These are phyloP conservation scores for Cantharellus cinnabarinus DNA, from an alignment of 768 basidiomycete genomes.

Conservation along the genomic window DNA sequence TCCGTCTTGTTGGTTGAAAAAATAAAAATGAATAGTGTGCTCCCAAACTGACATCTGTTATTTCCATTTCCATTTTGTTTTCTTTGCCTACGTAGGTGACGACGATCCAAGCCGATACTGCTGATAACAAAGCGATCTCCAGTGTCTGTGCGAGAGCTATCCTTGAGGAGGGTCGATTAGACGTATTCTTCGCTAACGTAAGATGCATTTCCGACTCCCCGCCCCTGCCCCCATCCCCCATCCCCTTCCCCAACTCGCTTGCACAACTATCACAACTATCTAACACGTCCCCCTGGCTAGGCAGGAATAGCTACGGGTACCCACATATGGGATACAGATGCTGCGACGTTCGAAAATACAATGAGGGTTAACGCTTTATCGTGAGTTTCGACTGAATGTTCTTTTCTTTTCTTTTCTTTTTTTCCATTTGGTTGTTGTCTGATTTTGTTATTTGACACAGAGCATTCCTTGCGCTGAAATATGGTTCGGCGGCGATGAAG, in stretches of 20 bases:
- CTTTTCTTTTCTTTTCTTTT: conserved; percentile 2
- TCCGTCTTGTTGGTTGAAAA: conserved; percentile 14
- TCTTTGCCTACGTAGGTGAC: conserved; percentile 42
- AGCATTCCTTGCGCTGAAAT: conserved; percentile 74
- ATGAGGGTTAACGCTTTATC: conserved; percentile 62
- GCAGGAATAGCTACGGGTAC: conserved; percentile 38
- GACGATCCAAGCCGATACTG: conserved; percentile 58
- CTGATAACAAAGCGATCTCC: conserved; percentile 50
- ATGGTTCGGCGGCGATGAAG: conserved; percentile 68
- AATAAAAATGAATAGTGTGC: too few species aligned
- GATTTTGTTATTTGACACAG: conserved; percentile 21
- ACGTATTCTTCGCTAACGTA: conserved; percentile 92
- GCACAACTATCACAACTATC: background rate
- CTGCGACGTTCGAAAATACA: conserved; percentile 48
- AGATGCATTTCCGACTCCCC: conserved; percentile 10
- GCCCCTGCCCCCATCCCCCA: background rate
- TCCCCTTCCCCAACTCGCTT: background rate
- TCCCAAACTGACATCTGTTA: too few species aligned
- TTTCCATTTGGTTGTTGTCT: background rate
- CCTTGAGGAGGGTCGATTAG: conserved; percentile 65
- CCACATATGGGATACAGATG: conserved; percentile 31
- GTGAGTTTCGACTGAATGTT: conserved; percentile 15
- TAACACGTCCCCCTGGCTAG: conserved; percentile 18
- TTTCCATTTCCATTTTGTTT: too few species aligned
- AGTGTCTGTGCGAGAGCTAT: conserved; percentile 50